A percentile compares a stretch with the other conserved stretches of the same genome.
Conservation (phyloP, 1,139 yeast genomes). For the Kodamaea suecica region DNA sequence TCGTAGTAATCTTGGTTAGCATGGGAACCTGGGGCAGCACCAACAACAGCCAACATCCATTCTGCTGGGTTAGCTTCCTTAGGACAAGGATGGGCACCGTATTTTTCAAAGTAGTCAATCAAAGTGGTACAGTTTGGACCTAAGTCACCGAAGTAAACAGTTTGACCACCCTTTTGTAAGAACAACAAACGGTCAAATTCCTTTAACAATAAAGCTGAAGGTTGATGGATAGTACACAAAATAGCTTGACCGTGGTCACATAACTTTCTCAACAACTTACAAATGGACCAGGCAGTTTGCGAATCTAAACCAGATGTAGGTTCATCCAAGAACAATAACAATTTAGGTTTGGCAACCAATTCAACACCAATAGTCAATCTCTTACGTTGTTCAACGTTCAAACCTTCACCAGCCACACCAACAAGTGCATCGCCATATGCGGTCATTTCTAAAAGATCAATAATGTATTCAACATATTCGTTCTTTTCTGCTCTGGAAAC, state of each 20-base stretch:
- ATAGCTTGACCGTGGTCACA: slow-evolving; percentile 81
- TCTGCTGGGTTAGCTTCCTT: slow-evolving; percentile 74
- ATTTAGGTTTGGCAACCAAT: slow-evolving; percentile 81
- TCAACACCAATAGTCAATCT: slow-evolving; percentile 85
- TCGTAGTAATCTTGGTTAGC: slow-evolving; percentile 63
- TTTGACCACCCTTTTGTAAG: slow-evolving; percentile 70
- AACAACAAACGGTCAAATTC: slow-evolving; percentile 75
- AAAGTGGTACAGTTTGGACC: slow-evolving; percentile 61
- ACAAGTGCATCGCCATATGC: slow-evolving; percentile 77
- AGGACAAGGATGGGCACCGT: slow-evolving; percentile 62
- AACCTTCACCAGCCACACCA: slow-evolving; percentile 75
- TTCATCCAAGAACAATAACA: slow-evolving; percentile 80
- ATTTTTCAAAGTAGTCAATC: slow-evolving; percentile 63
- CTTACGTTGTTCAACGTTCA: slow-evolving; percentile 84
- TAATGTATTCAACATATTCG: slow-evolving; percentile 68
- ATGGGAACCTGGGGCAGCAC: slow-evolving; percentile 76
- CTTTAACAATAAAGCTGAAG: slow-evolving; percentile 72
- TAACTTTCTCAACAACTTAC: slow-evolving; percentile 69
- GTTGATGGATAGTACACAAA: slow-evolving; percentile 81
- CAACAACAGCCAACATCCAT: slow-evolving; percentile 78
- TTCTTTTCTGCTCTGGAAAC: slow-evolving; percentile 59
- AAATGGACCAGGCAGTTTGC: slow-evolving; percentile 87
- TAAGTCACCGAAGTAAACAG: slow-evolving; percentile 78
- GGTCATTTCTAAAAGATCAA: slow-evolving; percentile 68
- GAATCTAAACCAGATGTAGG: slow-evolving; percentile 94